A percentile compares a stretch with the other conserved stretches of the same genome.
phyloP scores from a whole-genome alignment of 768 basidiomycete genomes.

The Mycena alexandri region DNA sequence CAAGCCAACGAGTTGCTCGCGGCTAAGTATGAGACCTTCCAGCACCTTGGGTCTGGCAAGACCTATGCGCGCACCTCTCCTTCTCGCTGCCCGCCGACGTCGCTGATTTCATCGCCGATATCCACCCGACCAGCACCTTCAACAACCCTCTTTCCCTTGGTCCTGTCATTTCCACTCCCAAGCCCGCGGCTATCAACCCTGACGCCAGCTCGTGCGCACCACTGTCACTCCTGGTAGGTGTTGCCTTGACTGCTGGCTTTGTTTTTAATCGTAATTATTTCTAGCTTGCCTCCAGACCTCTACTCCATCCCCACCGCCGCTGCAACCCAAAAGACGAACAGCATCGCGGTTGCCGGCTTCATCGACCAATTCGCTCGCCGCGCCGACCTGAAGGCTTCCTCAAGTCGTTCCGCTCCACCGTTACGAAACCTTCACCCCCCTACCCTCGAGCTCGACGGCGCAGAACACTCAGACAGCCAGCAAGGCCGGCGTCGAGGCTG shows the following conservation, averaged over 20 bases:
- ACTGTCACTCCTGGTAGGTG: conserved; percentile 2
- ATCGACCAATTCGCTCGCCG: conserved; percentile 30
- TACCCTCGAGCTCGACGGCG: conserved; percentile 34
- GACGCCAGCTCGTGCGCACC: neutral
- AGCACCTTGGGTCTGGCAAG: conserved; percentile 44
- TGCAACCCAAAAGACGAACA: conserved; percentile 42
- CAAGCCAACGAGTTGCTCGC: conserved; percentile 52
- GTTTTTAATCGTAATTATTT: neutral
- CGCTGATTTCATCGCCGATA: conserved; percentile 43
- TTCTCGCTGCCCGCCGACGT: conserved; percentile 53
- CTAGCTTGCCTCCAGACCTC: conserved; percentile 42
- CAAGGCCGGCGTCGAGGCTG: conserved; percentile 36
- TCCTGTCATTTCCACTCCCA: conserved; percentile 32
- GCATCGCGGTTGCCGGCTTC: conserved; percentile 41
- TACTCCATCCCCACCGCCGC: conserved; percentile 51
- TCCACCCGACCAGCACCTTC: conserved; percentile 53
- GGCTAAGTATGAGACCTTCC: conserved; percentile 53
- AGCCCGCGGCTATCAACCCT: too few relatives aligned
- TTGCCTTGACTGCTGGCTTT: too few relatives aligned
- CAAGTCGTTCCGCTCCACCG: conserved; percentile 23
- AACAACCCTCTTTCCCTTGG: conserved; percentile 32
- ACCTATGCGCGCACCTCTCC: conserved; percentile 50
- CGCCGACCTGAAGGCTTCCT: conserved; percentile 38
- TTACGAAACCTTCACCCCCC: conserved; percentile 30
- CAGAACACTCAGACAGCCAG: conserved; percentile 31